These are phyloP conservation scores for Pythium vanterpoolii DNA, from an alignment of 352 stramenopile species.

Conservation along the genomic window DNA sequence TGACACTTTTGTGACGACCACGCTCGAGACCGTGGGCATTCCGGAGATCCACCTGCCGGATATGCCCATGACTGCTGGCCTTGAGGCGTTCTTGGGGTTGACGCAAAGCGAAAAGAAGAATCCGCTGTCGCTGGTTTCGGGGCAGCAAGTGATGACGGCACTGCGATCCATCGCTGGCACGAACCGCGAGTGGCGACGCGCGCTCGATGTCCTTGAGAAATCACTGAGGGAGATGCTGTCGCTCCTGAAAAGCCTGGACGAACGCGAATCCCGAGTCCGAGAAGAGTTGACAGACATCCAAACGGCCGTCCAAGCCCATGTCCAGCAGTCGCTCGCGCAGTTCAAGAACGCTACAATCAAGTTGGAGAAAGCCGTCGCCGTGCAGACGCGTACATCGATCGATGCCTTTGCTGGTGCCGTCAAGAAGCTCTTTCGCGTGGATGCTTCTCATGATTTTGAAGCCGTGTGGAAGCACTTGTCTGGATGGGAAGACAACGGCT, in stretches of 20 bases:
- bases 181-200: background rate
- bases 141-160: background rate
- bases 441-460: background rate
- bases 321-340: background rate
- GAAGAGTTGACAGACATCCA: constrained; percentile 8
- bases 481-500: background rate
- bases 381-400: background rate
- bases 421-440: background rate
- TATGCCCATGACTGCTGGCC: background rate
- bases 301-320: constrained; percentile 1
- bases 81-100: background rate
- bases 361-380: background rate
- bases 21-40: background rate
- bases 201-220: background rate
- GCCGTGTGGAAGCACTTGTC: background rate
- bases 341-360: background rate
- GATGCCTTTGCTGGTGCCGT: background rate
- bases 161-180: background rate
- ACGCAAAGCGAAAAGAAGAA: background rate
- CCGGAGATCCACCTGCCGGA: background rate
- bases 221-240: background rate
- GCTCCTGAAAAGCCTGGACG: background rate
- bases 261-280: background rate
- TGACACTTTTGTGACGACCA: background rate
- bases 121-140: constrained; percentile 1